Percentiles rank a stretch among this genome's conserved stretches.
phyloP scores from a whole-genome alignment of 2,329 filamentous ascomycete species.

The Diaporthe sp. region DNA sequence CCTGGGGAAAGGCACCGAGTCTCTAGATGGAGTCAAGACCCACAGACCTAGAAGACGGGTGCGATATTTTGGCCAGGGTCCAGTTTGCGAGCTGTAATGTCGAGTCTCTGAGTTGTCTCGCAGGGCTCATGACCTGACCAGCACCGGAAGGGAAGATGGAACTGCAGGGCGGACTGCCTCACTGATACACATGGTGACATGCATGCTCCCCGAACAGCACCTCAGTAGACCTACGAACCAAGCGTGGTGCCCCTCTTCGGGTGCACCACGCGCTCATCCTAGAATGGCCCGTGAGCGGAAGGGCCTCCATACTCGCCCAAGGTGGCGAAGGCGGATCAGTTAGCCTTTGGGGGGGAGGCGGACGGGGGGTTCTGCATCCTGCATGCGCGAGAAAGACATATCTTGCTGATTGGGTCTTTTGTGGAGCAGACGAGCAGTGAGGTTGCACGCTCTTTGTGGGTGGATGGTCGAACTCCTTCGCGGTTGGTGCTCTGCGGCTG shows the following conservation, averaged over 20 bases:
- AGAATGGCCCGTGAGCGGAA: slow-evolving; percentile 18
- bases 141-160: not conserved
- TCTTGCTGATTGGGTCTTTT: slow-evolving; percentile 25
- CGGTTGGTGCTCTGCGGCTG: slow-evolving; percentile 28
- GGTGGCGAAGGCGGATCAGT: slow-evolving; percentile 30
- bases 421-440: slow-evolving; percentile 15
- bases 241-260: not conserved
- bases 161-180: not conserved
- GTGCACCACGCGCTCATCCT: not conserved
- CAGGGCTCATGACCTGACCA: not conserved
- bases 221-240: not conserved
- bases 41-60: not conserved
- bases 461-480: slow-evolving; percentile 22
- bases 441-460: slow-evolving; percentile 11
- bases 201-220: not conserved
- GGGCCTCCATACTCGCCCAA: slow-evolving; percentile 1
- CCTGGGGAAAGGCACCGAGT: not conserved
- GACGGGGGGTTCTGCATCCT: slow-evolving; percentile 8
- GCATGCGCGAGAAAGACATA: slow-evolving; percentile 23
- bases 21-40: not conserved
- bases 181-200: not conserved
- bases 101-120: not conserved
- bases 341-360: not conserved
- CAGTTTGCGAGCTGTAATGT: not conserved
- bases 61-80: not conserved